These are phyloP conservation scores for Ogataea sp. DNA, from an alignment of 805 yeast species.

Conservation along the genomic window DNA sequence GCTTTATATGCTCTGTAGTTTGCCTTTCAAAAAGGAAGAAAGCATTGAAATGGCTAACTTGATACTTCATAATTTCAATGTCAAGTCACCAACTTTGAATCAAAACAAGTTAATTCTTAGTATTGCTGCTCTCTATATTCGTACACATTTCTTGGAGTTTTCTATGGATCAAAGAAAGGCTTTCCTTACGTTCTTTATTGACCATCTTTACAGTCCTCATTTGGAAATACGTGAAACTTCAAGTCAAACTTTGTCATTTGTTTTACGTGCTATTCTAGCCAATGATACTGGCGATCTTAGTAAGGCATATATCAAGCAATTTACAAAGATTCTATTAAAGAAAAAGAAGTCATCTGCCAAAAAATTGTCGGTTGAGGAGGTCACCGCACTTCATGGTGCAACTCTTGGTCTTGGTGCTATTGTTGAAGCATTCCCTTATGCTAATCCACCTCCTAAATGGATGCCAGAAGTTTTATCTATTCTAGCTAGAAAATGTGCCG, in stretches of 20 bases:
- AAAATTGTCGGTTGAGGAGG: conserved; percentile 32
- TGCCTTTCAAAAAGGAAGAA: conserved; percentile 36
- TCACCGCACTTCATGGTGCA: conserved; percentile 66
- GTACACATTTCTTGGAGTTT: conserved; percentile 56
- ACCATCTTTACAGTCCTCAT: conserved; percentile 51
- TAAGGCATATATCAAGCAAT: conserved; percentile 32
- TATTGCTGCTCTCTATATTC: conserved; percentile 63
- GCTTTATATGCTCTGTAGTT: conserved; percentile 37
- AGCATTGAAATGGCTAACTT: conserved; percentile 34
- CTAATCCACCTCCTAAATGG: conserved; percentile 90
- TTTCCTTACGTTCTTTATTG: conserved; percentile 44
- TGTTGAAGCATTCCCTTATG: conserved; percentile 82
- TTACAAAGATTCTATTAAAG: conserved; percentile 25
- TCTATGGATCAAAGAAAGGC: conserved; percentile 34
- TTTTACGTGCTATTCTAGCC: conserved; percentile 58
- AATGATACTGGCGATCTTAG: conserved; percentile 36
- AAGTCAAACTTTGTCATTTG: conserved; percentile 57
- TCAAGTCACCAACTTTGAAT: conserved; percentile 37
- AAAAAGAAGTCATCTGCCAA: conserved; percentile 20
- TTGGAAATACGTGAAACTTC: conserved; percentile 72
- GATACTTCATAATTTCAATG: conserved; percentile 31
- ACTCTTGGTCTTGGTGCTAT: conserved; percentile 84
- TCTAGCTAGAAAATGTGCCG: conserved; percentile 63
- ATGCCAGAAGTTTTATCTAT: conserved; percentile 64
- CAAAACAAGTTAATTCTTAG: conserved; percentile 63